phyloP scores from a whole-genome alignment of 257 asterid species.

The Solanum bukasovii region DNA sequence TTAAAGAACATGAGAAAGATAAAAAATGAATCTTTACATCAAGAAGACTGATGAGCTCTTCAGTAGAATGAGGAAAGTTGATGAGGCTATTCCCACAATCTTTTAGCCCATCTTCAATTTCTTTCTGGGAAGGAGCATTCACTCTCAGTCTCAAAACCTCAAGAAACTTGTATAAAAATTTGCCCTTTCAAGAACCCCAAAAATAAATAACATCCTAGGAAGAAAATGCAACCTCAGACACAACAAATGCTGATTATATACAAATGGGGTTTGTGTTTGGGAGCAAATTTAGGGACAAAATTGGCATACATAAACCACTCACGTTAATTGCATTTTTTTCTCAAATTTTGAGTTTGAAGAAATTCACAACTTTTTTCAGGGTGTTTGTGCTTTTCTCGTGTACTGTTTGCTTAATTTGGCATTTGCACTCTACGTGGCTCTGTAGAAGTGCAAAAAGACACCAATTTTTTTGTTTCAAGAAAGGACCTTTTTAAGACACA shows the following conservation, averaged over 20 bases:
- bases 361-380: background rate
- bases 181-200: background rate
- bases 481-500: background rate
- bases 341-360: background rate
- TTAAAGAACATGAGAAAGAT: background rate
- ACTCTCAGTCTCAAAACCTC: background rate
- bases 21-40: background rate
- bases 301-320: background rate
- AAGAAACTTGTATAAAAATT: background rate
- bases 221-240: background rate
- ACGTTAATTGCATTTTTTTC: background rate
- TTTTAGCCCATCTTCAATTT: background rate
- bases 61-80: background rate
- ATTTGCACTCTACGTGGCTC: too few relatives aligned
- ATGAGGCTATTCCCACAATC: background rate
- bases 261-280: background rate
- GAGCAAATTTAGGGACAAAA: background rate
- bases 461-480: background rate
- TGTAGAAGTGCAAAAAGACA: background rate
- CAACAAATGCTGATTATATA: background rate
- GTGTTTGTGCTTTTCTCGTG: background rate
- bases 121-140: background rate
- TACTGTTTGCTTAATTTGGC: background rate
- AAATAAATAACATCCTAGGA: background rate
- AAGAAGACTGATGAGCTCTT: conserved; percentile 2